A percentile compares a stretch with the other conserved stretches of the same genome.
phyloP scores from a whole-genome alignment of 352 stramenopile genomes.

The Phytophthora ohioensis region DNA sequence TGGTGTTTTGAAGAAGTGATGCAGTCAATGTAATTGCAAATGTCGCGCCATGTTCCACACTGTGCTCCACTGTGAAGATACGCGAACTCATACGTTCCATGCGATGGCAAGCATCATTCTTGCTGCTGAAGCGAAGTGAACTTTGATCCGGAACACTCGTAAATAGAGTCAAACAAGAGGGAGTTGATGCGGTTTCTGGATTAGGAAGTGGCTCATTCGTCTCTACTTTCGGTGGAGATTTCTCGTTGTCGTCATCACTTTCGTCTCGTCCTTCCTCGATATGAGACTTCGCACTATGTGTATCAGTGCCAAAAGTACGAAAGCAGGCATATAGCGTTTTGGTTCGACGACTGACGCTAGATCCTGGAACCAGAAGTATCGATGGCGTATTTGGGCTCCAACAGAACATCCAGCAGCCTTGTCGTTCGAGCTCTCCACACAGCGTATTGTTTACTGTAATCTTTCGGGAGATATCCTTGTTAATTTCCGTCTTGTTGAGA shows the following conservation, averaged over 20 bases:
- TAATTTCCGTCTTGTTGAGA: conserved; percentile 42
- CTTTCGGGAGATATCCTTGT: conserved; percentile 39
- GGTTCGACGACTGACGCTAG: conserved; percentile 44
- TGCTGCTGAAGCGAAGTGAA: conserved; percentile 26
- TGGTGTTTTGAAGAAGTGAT: conserved; percentile 53
- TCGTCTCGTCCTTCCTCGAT: conserved; percentile 4
- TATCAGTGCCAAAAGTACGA: conserved; percentile 30
- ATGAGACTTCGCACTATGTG: conserved; percentile 23
- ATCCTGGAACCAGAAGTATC: conserved; percentile 52
- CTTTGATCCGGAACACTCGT: conserved; percentile 51
- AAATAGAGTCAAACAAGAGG: conserved; percentile 51
- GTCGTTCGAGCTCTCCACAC: conserved; percentile 53
- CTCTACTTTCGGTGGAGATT: not conserved
- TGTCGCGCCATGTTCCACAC: not conserved
- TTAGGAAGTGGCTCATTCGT: not conserved
- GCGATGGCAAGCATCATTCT: conserved; percentile 39
- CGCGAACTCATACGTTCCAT: conserved; percentile 55
- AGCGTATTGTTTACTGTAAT: conserved; percentile 40
- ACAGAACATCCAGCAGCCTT: conserved; percentile 58
- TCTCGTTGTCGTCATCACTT: not conserved
- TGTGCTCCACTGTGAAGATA: conserved; percentile 52
- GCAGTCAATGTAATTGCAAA: conserved; percentile 56
- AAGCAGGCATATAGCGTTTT: conserved; percentile 56
- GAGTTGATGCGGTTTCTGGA: not conserved
- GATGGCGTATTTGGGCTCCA: conserved; percentile 39